phyloP scores from a whole-genome alignment of 495 filamentous ascomycete genomes.

The Articulospora tetracladia region DNA sequence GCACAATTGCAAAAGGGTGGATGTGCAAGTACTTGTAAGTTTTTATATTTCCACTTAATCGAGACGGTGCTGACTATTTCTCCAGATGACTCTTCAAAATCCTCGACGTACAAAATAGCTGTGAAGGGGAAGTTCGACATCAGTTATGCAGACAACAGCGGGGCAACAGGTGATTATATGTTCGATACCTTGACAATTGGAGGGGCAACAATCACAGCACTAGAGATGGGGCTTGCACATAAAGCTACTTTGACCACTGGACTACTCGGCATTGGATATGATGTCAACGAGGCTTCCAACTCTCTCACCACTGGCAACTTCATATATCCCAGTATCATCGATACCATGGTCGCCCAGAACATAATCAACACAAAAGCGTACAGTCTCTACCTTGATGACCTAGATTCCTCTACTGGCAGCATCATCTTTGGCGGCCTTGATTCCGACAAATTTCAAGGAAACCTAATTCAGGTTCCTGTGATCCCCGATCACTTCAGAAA shows the following conservation, averaged over 20 bases:
- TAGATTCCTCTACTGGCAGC: conserved; percentile 62
- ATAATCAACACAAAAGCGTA: conserved; percentile 80
- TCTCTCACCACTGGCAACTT: conserved; percentile 26
- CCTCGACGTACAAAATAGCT: conserved; percentile 66
- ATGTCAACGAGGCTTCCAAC: conserved; percentile 62
- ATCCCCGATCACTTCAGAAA: background rate
- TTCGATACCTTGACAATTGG: conserved; percentile 71
- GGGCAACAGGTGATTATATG: conserved; percentile 67
- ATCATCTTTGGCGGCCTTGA: conserved; percentile 93
- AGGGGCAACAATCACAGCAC: conserved; percentile 52
- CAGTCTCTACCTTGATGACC: conserved; percentile 70
- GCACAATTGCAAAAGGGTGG: conserved; percentile 20
- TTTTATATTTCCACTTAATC: background rate
- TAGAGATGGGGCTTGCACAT: conserved; percentile 84
- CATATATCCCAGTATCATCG: conserved; percentile 75
- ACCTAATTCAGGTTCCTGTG: conserved; percentile 69
- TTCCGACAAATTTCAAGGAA: conserved; percentile 75
- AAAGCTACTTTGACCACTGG: conserved; percentile 64
- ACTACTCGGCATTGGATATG: conserved; percentile 88
- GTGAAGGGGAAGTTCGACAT: conserved; percentile 69
- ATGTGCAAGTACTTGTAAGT: conserved; percentile 19
- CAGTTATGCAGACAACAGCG: conserved; percentile 71
- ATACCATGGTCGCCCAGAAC: conserved; percentile 62
- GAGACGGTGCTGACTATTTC: conserved; percentile 3
- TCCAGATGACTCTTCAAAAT: conserved; percentile 49